A percentile compares a stretch with the other conserved stretches of the same genome.
Evolutionary conservation across 192 early-diverging fungal genomes (phyloP).

Genomic region (Jimgerdemannia flammicorona): DNA sequence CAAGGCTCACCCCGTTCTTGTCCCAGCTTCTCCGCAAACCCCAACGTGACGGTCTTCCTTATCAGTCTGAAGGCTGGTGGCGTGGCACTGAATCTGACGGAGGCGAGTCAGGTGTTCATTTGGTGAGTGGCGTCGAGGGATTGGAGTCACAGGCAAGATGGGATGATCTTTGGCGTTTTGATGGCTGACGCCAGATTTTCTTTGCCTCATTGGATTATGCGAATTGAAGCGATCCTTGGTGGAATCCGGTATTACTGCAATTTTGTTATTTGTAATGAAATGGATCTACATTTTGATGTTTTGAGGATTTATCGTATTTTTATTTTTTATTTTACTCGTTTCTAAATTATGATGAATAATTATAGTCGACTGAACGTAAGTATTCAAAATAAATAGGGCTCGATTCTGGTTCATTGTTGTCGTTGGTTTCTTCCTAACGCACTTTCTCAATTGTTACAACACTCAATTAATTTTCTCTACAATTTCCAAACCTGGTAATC

Average conservation of each 20-base stretch:
- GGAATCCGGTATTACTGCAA: conserved; percentile 53
- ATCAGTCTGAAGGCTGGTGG: conserved; percentile 91
- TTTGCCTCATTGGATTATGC: too few species aligned
- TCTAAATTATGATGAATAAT: neutral
- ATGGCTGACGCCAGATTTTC: neutral
- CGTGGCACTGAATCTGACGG: conserved; percentile 89
- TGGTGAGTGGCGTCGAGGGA: conserved; percentile 33
- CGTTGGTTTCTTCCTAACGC: neutral
- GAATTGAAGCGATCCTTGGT: conserved; percentile 42
- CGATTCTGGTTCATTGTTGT: neutral
- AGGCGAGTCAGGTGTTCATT: conserved; percentile 81
- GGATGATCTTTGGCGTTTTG: too few species aligned
- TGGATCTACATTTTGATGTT: neutral
- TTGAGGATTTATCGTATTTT: neutral
- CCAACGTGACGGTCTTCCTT: conserved; percentile 83
- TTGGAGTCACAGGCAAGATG: conserved; percentile 27
- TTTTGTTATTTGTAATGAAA: neutral
- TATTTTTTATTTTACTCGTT: neutral
- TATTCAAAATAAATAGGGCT: neutral
- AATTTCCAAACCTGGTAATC: neutral
- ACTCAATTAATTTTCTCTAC: too few species aligned
- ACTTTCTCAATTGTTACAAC: neutral
- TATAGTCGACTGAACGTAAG: conserved; percentile 23
- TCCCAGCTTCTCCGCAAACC: conserved; percentile 68
- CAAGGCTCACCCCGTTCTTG: neutral